Evolutionary conservation across 2,329 filamentous ascomycete genomes (phyloP).

Genomic region (Xylaria multiplex): DNA sequence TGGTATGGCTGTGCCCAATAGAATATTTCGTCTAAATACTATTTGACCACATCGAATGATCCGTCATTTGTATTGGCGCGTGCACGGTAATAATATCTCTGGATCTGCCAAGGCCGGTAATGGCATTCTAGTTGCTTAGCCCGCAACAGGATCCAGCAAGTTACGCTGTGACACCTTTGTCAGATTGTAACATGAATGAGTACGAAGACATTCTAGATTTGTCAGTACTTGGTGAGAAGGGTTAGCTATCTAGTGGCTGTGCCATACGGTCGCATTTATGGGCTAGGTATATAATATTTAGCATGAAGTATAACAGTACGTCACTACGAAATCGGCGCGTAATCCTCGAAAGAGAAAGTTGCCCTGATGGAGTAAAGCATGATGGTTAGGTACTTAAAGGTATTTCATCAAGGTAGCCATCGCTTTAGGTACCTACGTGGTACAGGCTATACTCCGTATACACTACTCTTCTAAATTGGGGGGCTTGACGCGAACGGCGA

Average conservation of each 20-base stretch:
- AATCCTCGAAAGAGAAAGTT: slow-evolving; percentile 8
- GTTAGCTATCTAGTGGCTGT: background rate
- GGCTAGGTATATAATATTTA: background rate
- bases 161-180: slow-evolving; percentile 21
- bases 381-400: background rate
- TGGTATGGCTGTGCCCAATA: background rate
- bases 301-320: background rate
- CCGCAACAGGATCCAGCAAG: background rate
- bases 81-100: background rate
- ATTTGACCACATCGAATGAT: background rate
- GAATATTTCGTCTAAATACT: background rate
- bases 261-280: background rate
- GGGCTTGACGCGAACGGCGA: no score
- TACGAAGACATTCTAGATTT: slow-evolving; percentile 19
- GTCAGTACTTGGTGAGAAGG: slow-evolving; percentile 6
- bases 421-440: no score
- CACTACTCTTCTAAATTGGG: no score
- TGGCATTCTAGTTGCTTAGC: slow-evolving; percentile 6
- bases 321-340: slow-evolving; percentile 11
- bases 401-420: background rate
- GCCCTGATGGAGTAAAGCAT: slow-evolving; percentile 3
- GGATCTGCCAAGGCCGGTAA: background rate
- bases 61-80: background rate
- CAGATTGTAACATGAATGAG: slow-evolving; percentile 28
- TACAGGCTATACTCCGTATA: no score